phyloP scores from a whole-genome alignment of 768 basidiomycete species.

The Rhizopogon roseolus region DNA sequence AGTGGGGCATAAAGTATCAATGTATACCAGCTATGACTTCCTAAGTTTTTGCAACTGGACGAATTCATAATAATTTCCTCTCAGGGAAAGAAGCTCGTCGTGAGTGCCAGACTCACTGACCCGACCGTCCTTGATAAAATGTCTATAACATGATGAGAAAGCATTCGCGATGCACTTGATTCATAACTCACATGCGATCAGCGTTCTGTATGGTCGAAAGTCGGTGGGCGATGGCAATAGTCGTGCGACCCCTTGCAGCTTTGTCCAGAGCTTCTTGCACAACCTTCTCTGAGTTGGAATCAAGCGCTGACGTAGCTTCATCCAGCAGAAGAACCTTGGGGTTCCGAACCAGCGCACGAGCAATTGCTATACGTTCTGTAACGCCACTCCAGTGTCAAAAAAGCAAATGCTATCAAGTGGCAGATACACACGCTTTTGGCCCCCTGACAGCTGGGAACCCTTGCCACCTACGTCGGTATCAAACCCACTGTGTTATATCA shows the following conservation, averaged over 20 bases:
- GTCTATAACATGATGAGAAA: slow-evolving; percentile 38
- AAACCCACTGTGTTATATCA: slow-evolving; percentile 55
- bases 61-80: slow-evolving; percentile 77
- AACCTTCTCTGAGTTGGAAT: slow-evolving; percentile 88
- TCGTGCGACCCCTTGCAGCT: slow-evolving; percentile 89
- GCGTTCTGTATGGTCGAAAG: slow-evolving; percentile 94
- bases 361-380: slow-evolving; percentile 75
- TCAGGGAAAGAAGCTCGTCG: slow-evolving; percentile 64
- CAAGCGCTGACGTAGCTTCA: slow-evolving; percentile 89
- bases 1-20: not conserved
- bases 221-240: slow-evolving; percentile 93
- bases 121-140: slow-evolving; percentile 84
- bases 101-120: slow-evolving; percentile 88
- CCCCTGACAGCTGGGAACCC: slow-evolving; percentile 84
- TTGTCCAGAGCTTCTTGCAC: slow-evolving; percentile 93
- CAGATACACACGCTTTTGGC: slow-evolving; percentile 66
- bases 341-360: slow-evolving; percentile 83
- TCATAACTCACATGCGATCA: slow-evolving; percentile 66
- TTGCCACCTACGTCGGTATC: slow-evolving; percentile 91
- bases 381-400: not conserved
- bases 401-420: not conserved
- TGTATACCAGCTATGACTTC: slow-evolving; percentile 2
- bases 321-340: slow-evolving; percentile 86
- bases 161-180: not conserved
- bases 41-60: slow-evolving; percentile 78